phyloP scores from a whole-genome alignment of 2,329 filamentous ascomycete genomes.

The Colletotrichum falcatum region DNA sequence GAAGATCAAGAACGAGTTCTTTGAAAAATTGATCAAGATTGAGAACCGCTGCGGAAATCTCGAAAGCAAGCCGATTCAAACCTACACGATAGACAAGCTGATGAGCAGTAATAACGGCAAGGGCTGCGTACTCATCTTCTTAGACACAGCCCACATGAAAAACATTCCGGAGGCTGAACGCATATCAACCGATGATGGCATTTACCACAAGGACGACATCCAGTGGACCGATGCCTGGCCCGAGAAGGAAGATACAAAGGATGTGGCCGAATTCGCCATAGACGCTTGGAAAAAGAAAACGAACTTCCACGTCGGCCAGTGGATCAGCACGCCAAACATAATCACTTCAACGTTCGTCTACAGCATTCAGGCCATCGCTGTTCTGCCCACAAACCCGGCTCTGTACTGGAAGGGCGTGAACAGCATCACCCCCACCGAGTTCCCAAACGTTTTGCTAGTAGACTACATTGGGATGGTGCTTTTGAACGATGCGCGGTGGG shows the following conservation, averaged over 20 bases:
- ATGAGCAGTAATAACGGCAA: slow-evolving; percentile 49
- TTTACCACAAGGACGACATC: slow-evolving; percentile 47
- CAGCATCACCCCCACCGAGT: background rate
- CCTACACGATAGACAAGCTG: slow-evolving; percentile 46
- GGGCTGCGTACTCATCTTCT: slow-evolving; percentile 51
- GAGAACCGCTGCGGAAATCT: slow-evolving; percentile 53
- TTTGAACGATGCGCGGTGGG: too few species aligned
- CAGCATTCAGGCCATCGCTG: slow-evolving; percentile 47
- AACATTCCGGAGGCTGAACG: slow-evolving; percentile 36
- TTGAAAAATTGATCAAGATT: slow-evolving; percentile 54
- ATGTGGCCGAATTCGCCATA: slow-evolving; percentile 42
- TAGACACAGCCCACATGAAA: slow-evolving; percentile 44
- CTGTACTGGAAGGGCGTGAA: slow-evolving; percentile 51
- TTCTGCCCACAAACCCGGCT: slow-evolving; percentile 49
- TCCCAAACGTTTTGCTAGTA: too few species aligned
- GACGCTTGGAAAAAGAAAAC: slow-evolving; percentile 29
- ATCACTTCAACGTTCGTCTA: slow-evolving; percentile 45
- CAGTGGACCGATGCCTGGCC: slow-evolving; percentile 49
- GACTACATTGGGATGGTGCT: too few species aligned
- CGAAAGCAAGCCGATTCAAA: slow-evolving; percentile 41
- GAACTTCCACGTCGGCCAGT: slow-evolving; percentile 49
- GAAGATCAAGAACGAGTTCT: slow-evolving; percentile 56
- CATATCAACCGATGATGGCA: slow-evolving; percentile 47
- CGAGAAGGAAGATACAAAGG: slow-evolving; percentile 45
- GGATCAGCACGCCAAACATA: slow-evolving; percentile 47